Percentiles rank a stretch among this genome's conserved stretches.
Evolutionary conservation across 495 filamentous ascomycete species (phyloP).

Genomic region (Sordaria brevicollis): DNA sequence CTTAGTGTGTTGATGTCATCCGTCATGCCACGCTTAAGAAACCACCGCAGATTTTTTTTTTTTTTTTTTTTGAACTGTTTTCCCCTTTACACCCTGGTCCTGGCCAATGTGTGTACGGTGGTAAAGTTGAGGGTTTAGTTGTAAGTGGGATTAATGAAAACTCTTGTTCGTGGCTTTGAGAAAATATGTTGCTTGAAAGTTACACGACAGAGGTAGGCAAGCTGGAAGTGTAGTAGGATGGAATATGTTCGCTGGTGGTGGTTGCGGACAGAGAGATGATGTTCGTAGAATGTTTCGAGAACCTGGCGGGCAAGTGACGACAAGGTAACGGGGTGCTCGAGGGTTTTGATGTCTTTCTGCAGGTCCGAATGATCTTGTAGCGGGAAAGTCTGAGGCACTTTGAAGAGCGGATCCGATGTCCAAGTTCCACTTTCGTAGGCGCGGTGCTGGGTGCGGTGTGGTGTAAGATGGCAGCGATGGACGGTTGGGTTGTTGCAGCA

Average conservation of each 20-base stretch:
- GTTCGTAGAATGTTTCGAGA: too few relatives aligned
- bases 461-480: background rate
- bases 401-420: background rate
- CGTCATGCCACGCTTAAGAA: background rate
- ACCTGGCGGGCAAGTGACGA: background rate
- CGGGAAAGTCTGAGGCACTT: background rate
- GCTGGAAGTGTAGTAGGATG: background rate
- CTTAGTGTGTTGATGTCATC: constrained; percentile 11
- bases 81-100: background rate
- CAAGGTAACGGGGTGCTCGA: background rate
- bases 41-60: background rate
- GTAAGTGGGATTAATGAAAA: background rate
- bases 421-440: background rate
- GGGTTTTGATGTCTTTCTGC: background rate
- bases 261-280: too few relatives aligned
- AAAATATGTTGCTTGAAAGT: background rate
- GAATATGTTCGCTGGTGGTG: background rate
- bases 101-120: background rate
- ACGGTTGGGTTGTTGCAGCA: too few relatives aligned
- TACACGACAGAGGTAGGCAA: background rate
- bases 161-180: background rate
- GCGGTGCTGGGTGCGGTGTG: background rate
- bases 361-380: background rate
- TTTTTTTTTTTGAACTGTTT: background rate
- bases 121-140: background rate